Conservation (phyloP, 352 stramenopile genomes). For the Pseudoperonospora humuli region DNA sequence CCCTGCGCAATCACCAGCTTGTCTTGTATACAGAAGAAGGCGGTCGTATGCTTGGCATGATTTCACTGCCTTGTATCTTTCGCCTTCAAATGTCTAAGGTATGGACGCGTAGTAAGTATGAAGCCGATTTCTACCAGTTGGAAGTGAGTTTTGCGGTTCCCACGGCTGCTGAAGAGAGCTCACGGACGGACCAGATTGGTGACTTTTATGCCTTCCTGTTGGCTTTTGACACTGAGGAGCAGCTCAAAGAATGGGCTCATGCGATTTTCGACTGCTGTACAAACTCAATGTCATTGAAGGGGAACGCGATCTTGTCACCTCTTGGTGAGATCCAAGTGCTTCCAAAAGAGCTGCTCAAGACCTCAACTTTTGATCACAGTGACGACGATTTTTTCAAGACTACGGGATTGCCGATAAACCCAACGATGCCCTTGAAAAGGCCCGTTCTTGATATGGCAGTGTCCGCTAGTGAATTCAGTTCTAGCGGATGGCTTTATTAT, state of each 20-base stretch:
- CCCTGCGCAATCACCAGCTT: slow-evolving; percentile 75
- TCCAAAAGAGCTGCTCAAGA: slow-evolving; percentile 82
- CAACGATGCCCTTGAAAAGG: slow-evolving; percentile 10
- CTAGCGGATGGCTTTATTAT: slow-evolving; percentile 81
- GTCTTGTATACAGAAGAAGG: slow-evolving; percentile 69
- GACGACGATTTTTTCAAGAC: slow-evolving; percentile 33
- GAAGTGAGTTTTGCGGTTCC: slow-evolving; percentile 78
- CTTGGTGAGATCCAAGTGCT: slow-evolving; percentile 71
- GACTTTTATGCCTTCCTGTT: slow-evolving; percentile 75
- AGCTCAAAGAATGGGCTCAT: slow-evolving; percentile 64
- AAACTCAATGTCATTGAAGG: slow-evolving; percentile 83
- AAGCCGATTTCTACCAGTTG: slow-evolving; percentile 77
- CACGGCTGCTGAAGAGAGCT: slow-evolving; percentile 45
- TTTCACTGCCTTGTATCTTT: slow-evolving; percentile 76
- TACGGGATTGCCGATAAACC: slow-evolving; percentile 17
- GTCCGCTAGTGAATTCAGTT: slow-evolving; percentile 44
- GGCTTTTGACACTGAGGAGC: slow-evolving; percentile 67
- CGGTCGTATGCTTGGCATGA: slow-evolving; percentile 61
- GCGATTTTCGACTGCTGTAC: slow-evolving; percentile 83
- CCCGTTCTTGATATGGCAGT: slow-evolving; percentile 9
- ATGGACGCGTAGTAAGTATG: slow-evolving; percentile 48
- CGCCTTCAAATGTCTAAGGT: slow-evolving; percentile 78
- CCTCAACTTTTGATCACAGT: slow-evolving; percentile 55
- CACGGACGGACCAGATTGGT: slow-evolving; percentile 56
- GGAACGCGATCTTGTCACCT: slow-evolving; percentile 43